Conservation (phyloP, 2,329 filamentous ascomycete genomes). For the Pyrenophora teres region DNA sequence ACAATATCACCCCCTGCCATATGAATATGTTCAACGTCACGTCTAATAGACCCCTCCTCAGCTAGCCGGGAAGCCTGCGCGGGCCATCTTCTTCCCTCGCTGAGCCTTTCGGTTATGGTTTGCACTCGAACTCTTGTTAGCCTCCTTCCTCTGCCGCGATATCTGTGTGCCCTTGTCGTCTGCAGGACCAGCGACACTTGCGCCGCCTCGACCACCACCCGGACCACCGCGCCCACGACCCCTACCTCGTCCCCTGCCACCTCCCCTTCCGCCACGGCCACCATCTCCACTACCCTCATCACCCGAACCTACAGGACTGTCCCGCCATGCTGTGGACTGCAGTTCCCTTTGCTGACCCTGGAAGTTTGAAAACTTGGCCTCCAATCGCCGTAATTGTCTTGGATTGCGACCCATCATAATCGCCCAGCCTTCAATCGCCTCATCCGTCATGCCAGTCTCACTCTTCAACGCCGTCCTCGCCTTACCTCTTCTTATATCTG, state of each 20-base stretch:
- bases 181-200: conserved; percentile 66
- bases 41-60: background rate
- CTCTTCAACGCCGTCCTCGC: conserved; percentile 68
- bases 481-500: conserved; percentile 68
- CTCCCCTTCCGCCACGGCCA: conserved; percentile 51
- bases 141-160: conserved; percentile 77
- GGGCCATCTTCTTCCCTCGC: conserved; percentile 65
- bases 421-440: conserved; percentile 92
- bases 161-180: conserved; percentile 73
- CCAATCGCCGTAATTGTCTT: conserved; percentile 68
- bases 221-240: conserved; percentile 43
- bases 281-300: conserved; percentile 55
- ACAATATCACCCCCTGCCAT: too few species aligned
- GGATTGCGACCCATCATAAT: conserved; percentile 81
- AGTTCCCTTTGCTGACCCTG: conserved; percentile 69
- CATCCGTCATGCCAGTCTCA: conserved; percentile 88
- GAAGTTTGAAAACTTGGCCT: conserved; percentile 70
- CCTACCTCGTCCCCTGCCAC: conserved; percentile 44
- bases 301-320: conserved; percentile 58
- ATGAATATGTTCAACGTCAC: too few species aligned
- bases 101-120: conserved; percentile 85
- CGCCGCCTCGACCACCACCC: conserved; percentile 45
- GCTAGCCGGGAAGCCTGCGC: conserved; percentile 56
- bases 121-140: conserved; percentile 77
- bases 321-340: conserved; percentile 65